These are phyloP conservation scores for Colletotrichum sp. DNA, from an alignment of 2,329 filamentous ascomycete species.

Conservation along the genomic window DNA sequence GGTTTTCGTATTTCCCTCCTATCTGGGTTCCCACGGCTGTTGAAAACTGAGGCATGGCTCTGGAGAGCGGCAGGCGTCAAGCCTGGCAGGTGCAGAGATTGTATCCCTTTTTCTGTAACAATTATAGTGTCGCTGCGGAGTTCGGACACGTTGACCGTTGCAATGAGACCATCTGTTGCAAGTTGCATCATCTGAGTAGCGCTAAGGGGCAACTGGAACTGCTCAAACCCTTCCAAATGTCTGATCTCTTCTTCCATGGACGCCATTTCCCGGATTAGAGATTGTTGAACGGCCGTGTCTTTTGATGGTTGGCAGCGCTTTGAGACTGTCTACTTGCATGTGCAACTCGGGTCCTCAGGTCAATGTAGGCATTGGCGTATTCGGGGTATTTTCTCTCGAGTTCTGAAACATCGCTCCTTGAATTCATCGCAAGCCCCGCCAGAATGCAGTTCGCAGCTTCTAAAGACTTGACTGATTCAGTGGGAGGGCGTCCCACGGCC, in stretches of 20 bases:
- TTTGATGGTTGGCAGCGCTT: background rate
- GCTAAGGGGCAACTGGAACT: background rate
- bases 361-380: background rate
- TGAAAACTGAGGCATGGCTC: background rate
- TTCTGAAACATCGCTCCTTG: background rate
- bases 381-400: background rate
- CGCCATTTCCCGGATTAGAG: background rate
- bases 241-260: background rate
- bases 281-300: background rate
- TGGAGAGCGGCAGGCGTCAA: background rate
- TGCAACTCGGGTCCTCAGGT: background rate
- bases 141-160: background rate
- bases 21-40: background rate
- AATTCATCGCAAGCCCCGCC: background rate
- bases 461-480: background rate
- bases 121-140: background rate
- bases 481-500: background rate
- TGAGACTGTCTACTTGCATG: background rate
- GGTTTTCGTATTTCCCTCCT: background rate
- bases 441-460: background rate
- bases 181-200: background rate
- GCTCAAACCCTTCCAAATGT: background rate
- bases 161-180: background rate
- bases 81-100: background rate
- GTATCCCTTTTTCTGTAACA: rapidly evolving